Evolutionary conservation across 345 rosid species (phyloP).

Genomic region (Barbarea vulgaris): DNA sequence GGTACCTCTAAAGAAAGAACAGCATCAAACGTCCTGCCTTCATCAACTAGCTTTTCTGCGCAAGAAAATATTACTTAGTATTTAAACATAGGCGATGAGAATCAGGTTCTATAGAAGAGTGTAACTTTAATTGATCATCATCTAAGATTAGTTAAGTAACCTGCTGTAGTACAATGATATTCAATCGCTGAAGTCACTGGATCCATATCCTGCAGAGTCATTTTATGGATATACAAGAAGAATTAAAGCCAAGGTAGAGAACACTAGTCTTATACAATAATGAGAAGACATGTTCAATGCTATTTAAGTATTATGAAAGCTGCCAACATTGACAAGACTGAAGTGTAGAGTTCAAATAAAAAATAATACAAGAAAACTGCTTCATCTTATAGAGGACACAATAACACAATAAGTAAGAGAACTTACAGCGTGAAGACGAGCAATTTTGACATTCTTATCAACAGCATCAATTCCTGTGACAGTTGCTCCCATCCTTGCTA

Average conservation of each 20-base stretch:
- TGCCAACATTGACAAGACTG: background rate
- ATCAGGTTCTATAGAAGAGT: conserved; percentile 4
- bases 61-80: conserved; percentile 23
- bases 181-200: conserved; percentile 77
- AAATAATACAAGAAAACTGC: background rate
- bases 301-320: background rate
- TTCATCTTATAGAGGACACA: background rate
- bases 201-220: conserved; percentile 63
- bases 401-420: conserved; percentile 26
- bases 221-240: conserved; percentile 22
- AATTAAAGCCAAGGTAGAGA: background rate
- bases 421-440: conserved; percentile 89
- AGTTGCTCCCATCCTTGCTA: conserved; percentile 95
- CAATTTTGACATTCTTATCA: conserved; percentile 88
- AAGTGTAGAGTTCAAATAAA: background rate
- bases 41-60: conserved; percentile 82
- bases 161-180: conserved; percentile 86
- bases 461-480: conserved; percentile 94
- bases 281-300: background rate
- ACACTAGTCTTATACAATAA: background rate
- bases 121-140: conserved; percentile 11
- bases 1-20: conserved; percentile 83
- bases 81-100: background rate
- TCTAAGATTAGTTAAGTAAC: conserved; percentile 47
- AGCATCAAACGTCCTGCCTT: conserved; percentile 76